Base-by-base conservation (phyloP, 257 asterid species). In the Lycium ferocissimum region DNA sequence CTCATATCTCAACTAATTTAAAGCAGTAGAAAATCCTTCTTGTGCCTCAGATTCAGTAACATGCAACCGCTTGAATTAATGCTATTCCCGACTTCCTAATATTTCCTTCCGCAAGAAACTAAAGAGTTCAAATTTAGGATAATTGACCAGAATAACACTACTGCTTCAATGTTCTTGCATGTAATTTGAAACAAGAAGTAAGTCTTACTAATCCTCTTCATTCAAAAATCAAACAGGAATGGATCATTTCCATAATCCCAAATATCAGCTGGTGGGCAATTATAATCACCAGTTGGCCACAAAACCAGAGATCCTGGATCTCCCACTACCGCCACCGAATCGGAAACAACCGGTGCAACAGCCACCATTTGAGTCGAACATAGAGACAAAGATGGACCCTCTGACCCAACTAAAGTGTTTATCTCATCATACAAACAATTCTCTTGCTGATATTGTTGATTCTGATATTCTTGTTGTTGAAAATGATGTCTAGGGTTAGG, bases 231-330 rank as follows among this genome's bases (percentile, higher is more conserved):
- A 72, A 92, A 95, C 69, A 93, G 88, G 89, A 88, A 93, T 1
- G 93, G 95, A 85, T 95, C 95, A 9, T 71, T 71, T 0, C 88
- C 85, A 57, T 91, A 90, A 75, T 95, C 98, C 99, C 99, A 95
- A 54, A 93, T 87, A 58, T 87, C 86, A 9, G 90, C 59, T 5
- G 93, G 17, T 0, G 92, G 87, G 63, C 91, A 91, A 47, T 91
- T 97, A 20, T 92, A 94, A 5, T 95, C 96, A 4, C 80, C 18
- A 5, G 83, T 86, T 72, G 94, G 93, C 98, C 95, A 94, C 61
- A 90, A 51, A 57, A 89, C 84, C 20, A 94, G 90, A 26, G 87
- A 85, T 22, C 54, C 86, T 5, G 62, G 89, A 53, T 70, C 86
- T 12, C 84, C 91, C 82, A 86, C 45, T 84, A 47, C 85, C 67